phyloP scores from a whole-genome alignment of 2,329 filamentous ascomycete species.

The Ceratocystis harringtonii region DNA sequence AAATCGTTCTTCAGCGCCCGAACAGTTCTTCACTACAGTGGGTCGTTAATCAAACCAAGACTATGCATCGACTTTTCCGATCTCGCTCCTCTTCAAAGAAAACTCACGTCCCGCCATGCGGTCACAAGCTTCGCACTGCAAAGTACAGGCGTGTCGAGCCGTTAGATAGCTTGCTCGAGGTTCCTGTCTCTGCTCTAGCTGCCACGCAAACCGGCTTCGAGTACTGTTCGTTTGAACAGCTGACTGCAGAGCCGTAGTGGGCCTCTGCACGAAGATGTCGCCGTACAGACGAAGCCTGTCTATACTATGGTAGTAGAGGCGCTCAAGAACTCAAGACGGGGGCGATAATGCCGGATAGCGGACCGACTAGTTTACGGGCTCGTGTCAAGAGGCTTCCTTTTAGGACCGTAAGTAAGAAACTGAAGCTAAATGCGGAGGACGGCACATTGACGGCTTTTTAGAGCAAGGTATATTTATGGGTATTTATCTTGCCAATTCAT shows the following conservation, averaged over 20 bases:
- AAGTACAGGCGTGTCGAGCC: not conserved
- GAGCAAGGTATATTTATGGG: too few species aligned
- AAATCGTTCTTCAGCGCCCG: too few species aligned
- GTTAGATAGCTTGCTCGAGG: not conserved
- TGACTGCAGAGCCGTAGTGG: conserved; percentile 8
- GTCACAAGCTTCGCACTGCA: not conserved
- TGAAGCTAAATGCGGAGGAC: not conserved
- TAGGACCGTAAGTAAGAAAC: not conserved
- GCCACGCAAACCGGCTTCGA: not conserved
- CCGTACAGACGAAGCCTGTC: not conserved
- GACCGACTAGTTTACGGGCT: not conserved
- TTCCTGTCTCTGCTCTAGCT: not conserved
- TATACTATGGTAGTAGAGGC: not conserved
- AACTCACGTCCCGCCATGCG: not conserved
- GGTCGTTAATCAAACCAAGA: not conserved
- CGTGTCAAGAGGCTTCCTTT: not conserved
- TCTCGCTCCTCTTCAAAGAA: not conserved
- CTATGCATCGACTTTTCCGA: not conserved
- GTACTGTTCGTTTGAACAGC: conserved; percentile 2
- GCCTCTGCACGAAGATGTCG: not conserved
- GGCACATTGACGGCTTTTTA: too few species aligned
- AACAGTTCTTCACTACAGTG: too few species aligned
- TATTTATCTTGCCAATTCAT: too few species aligned
- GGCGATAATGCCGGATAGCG: not conserved
- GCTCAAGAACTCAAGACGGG: not conserved